These are phyloP conservation scores for Cytospora piceicola DNA, from an alignment of 2,329 filamentous ascomycete species.

Conservation along the genomic window DNA sequence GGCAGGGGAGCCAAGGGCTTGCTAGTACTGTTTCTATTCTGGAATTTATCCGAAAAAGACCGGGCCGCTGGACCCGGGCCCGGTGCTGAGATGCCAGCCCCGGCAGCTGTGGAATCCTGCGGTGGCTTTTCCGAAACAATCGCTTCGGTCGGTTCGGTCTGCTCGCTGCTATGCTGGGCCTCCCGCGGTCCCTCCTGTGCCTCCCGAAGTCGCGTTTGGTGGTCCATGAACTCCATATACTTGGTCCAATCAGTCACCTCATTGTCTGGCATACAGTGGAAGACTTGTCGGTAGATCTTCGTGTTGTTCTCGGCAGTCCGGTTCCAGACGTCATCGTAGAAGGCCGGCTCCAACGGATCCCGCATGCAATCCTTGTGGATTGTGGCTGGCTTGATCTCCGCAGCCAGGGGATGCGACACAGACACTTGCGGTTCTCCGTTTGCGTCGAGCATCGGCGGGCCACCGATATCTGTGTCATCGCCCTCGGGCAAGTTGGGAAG, in stretches of 20 bases:
- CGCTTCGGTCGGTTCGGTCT: slow-evolving; percentile 50
- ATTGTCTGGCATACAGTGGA: slow-evolving; percentile 95
- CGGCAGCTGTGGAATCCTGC: slow-evolving; percentile 37
- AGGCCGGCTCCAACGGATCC: slow-evolving; percentile 80
- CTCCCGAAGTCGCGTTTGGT: slow-evolving; percentile 76
- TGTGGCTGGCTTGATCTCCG: slow-evolving; percentile 73
- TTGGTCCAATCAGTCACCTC: slow-evolving; percentile 93
- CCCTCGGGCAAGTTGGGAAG: slow-evolving; percentile 69
- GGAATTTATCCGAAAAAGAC: slow-evolving; percentile 42
- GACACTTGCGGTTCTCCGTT: slow-evolving; percentile 52
- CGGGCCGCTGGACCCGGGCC: slow-evolving; percentile 45
- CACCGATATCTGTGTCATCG: slow-evolving; percentile 84
- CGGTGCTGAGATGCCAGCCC: slow-evolving; percentile 49
- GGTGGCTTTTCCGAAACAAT: slow-evolving; percentile 35
- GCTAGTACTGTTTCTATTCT: slow-evolving; percentile 36
- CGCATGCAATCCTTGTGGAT: slow-evolving; percentile 92
- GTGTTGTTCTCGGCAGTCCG: slow-evolving; percentile 92
- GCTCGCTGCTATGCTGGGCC: slow-evolving; percentile 55
- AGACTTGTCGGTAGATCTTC: slow-evolving; percentile 88
- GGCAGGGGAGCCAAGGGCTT: slow-evolving; percentile 34
- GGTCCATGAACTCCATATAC: slow-evolving; percentile 82
- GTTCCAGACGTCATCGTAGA: slow-evolving; percentile 88
- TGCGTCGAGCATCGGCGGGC: slow-evolving; percentile 65
- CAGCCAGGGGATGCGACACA: slow-evolving; percentile 56
- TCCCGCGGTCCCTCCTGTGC: slow-evolving; percentile 53